Evolutionary conservation across 2,329 filamentous ascomycete genomes (phyloP).

Genomic region (Hortaea werneckii): DNA sequence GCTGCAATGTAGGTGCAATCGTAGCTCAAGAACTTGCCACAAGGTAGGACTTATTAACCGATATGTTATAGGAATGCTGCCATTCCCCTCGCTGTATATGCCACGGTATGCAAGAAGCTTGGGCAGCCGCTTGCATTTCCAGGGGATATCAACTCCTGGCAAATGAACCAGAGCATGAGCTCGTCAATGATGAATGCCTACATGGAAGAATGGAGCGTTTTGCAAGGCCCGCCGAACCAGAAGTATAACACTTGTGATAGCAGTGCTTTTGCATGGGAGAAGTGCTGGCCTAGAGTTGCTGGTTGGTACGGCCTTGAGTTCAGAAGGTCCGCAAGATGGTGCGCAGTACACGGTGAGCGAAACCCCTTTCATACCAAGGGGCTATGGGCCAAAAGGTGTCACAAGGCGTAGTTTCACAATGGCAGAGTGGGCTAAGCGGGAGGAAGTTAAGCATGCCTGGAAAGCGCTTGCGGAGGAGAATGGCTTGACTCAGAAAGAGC

Average conservation of each 20-base stretch:
- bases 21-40: no score
- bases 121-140: slow-evolving; percentile 35
- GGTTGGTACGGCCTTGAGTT: slow-evolving; percentile 33
- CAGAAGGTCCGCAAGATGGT: slow-evolving; percentile 17
- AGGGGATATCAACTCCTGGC: slow-evolving; percentile 36
- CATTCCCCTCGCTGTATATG: slow-evolving; percentile 42
- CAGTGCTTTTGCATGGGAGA: slow-evolving; percentile 38
- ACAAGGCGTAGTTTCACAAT: slow-evolving; percentile 17
- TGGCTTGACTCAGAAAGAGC: slow-evolving; percentile 24
- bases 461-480: slow-evolving; percentile 32
- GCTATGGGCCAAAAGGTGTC: slow-evolving; percentile 20
- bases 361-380: slow-evolving; percentile 16
- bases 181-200: slow-evolving; percentile 40
- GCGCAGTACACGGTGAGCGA: slow-evolving; percentile 15
- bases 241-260: slow-evolving; percentile 43
- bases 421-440: slow-evolving; percentile 36
- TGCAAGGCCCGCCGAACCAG: slow-evolving; percentile 33
- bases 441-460: slow-evolving; percentile 39
- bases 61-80: slow-evolving; percentile 28
- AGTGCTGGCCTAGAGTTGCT: slow-evolving; percentile 40
- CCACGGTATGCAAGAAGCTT: slow-evolving; percentile 35
- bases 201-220: slow-evolving; percentile 41
- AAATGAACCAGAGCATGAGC: slow-evolving; percentile 32
- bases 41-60: no score
- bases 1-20: slow-evolving; percentile 30